Percentiles rank a stretch among this genome's conserved stretches.
Evolutionary conservation across 805 yeast species (phyloP).

Genomic region (Monosporozyma aquatica): DNA sequence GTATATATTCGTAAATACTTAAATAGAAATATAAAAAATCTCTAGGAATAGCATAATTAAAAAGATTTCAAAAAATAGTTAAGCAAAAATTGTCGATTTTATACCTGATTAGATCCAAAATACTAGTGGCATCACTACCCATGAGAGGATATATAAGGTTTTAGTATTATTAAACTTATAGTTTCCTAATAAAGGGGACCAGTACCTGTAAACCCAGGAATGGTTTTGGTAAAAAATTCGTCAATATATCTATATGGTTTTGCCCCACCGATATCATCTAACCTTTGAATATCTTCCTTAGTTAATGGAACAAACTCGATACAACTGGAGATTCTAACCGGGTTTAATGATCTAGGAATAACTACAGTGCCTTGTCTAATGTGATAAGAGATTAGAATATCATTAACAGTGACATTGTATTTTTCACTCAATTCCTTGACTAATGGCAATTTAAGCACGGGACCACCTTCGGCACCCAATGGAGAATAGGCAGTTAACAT

Average conservation of each 20-base stretch:
- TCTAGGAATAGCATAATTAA: too few species aligned
- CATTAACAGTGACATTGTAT: slow-evolving; percentile 44
- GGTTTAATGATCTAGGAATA: slow-evolving; percentile 63
- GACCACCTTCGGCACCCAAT: slow-evolving; percentile 58
- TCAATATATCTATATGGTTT: slow-evolving; percentile 29
- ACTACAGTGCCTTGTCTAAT: slow-evolving; percentile 51
- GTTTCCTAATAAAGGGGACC: too few species aligned
- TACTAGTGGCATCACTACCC: too few species aligned
- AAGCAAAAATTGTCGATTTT: too few species aligned
- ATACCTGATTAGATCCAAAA: not conserved
- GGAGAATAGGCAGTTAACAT: slow-evolving; percentile 52
- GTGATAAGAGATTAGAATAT: slow-evolving; percentile 55
- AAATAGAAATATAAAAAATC: too few species aligned
- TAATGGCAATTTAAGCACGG: slow-evolving; percentile 43
- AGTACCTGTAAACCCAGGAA: slow-evolving; percentile 25
- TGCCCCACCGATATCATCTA: slow-evolving; percentile 28
- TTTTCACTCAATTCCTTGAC: slow-evolving; percentile 48
- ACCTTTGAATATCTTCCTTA: slow-evolving; percentile 34
- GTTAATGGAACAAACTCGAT: slow-evolving; percentile 33
- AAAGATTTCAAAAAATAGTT: too few species aligned
- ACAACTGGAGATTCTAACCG: slow-evolving; percentile 46
- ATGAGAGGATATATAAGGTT: too few species aligned
- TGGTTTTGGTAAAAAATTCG: slow-evolving; percentile 17
- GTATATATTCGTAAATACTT: not conserved
- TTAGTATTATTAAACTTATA: too few species aligned